Conservation (phyloP, 1,139 yeast genomes). For the Pichia norvegensis region DNA sequence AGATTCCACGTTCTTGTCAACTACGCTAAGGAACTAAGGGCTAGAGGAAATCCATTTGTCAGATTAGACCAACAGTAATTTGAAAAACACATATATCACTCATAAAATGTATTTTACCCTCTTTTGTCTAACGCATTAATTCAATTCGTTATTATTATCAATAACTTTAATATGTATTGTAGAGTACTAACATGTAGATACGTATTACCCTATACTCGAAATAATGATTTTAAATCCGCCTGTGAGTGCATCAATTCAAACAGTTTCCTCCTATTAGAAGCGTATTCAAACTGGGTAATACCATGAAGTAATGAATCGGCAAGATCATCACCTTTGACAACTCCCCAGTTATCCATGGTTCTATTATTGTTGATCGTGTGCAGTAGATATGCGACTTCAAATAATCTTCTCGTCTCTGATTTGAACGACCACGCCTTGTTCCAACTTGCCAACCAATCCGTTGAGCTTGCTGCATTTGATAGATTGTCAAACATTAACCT, state of each 20-base stretch:
- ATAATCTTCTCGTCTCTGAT: conserved; percentile 19
- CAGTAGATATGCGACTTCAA: conserved; percentile 19
- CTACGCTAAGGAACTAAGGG: conserved; percentile 21
- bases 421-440: conserved; percentile 13
- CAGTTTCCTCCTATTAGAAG: conserved; percentile 25
- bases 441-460: conserved; percentile 5
- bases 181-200: too few species aligned
- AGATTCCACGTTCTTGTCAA: conserved; percentile 24
- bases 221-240: not conserved
- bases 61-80: conserved; percentile 9
- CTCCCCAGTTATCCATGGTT: conserved; percentile 11
- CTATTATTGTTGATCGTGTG: conserved; percentile 10
- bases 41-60: conserved; percentile 21
- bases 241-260: not conserved
- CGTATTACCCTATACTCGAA: not conserved
- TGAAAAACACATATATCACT: too few species aligned
- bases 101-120: not conserved
- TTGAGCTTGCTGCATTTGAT: not conserved
- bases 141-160: too few species aligned
- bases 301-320: conserved; percentile 56
- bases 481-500: not conserved
- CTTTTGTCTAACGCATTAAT: not conserved
- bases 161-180: too few species aligned
- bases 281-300: conserved; percentile 45
- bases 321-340: conserved; percentile 49